Base-by-base conservation (phyloP, 192 early-diverging fungal genomes). In the Helicostylum pulchrum region DNA sequence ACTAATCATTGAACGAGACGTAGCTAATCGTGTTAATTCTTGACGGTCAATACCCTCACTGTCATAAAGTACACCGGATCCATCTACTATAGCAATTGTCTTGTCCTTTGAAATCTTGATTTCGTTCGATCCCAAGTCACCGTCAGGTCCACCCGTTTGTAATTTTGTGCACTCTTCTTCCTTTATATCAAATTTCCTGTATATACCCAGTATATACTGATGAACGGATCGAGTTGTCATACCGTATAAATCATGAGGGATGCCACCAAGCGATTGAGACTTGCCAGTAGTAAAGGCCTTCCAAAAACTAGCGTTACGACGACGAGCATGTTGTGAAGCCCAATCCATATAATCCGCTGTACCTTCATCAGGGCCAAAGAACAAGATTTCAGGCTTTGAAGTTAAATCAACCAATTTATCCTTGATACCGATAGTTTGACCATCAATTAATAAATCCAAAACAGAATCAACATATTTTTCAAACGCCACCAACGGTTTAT, bases 251-350 rank as follows among this genome's bases (percentile, higher is more conserved):
- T 99, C 97, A 81, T 99, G 97, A 53, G 95, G 97, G 64, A 99
- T 99, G 65, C 96, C 96, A 62, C 94, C 96, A 66, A 99, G 70
- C 2, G 88, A 80, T 82, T 97, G 97, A 67, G 85, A 88, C 85
- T 99, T 99, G 62, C 97, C 97, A 15, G 97, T 99, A 21, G 97
- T 99, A 81, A 99, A 99, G 19, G 97, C 95, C 82, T 97, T 99
- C 97, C 97, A 99, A 89, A 97, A 99, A 32, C 84, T 83, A 10
- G 91, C 91, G 31, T 90, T 91, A 65, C 96, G 88, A 68, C 81
- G 84, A 68, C 87, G 85, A 14, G 97, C 93, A 77, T 99, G 94
- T 71, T 94, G 94, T 53, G 88, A 90, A 49, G 97, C 97, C 97
- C 97, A 99, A 85, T 99, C 97, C 93, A 99, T 97, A 78, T 87